Base-by-base conservation (phyloP, 2,329 filamentous ascomycete species). In the Colletotrichum sp. region DNA sequence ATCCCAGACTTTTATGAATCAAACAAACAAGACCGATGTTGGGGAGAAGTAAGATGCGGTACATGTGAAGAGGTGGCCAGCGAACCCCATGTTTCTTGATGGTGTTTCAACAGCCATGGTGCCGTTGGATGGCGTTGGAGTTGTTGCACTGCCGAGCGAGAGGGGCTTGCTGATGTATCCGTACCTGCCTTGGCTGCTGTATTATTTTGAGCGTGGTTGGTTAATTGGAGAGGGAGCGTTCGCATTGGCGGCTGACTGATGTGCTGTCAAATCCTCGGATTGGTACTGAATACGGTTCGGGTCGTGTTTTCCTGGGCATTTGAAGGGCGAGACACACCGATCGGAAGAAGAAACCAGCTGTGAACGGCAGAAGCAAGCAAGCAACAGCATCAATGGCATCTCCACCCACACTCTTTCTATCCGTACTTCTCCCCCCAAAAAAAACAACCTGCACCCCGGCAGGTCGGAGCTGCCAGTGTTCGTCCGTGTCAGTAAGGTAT, bases 101-200 rank as follows among this genome's bases (percentile, higher is more conserved):
- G 13, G 59, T 28, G 74, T 74, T 76, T 75, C 71, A 73, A 69
- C 57, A 3, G 18, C 30, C 28, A 26, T 32, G 59, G 70, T 76
- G 70, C 59, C 28, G 49, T 69, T 65, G 15, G 69, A 10, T 28
- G 21, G 36, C 12, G 24, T 44, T 28, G 63, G 26, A 32, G 18
- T 24, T 65, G 28, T n/a, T 32, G 49, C 21, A 26, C 15, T 49
- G 69, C 63, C 30, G 57, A 64, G 44, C 57, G 18, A 3, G 64
- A 73, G 63, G 39, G 57, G 57, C n/a, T 44, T 3, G 24, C 2
- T 44, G 13, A 18, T 30, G 34, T 64, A 24, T 16, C 10, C 24
- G 15, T 62, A 57, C 28, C 39, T 44, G 36, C 36, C 39, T 49
- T n/a, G 39, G 39, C 30, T 21, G 30, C 21, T 30, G 18, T 28